Evolutionary conservation across 2,329 filamentous ascomycete genomes (phyloP).

Genomic region (Nothophaeocryptopus gaeumannii): DNA sequence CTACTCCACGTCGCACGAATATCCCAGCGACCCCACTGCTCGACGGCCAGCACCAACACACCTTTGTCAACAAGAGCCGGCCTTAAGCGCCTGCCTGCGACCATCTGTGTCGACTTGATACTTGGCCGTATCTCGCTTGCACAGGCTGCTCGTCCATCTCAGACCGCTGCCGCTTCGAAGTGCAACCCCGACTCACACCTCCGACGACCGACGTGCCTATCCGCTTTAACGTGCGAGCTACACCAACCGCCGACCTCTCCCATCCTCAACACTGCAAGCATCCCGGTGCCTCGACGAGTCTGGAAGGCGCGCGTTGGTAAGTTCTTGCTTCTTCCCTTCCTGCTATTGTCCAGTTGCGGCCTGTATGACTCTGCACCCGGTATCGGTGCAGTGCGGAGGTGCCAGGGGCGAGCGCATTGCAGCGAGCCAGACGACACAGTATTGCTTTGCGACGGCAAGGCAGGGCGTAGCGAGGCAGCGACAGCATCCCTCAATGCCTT

Average conservation of each 20-base stretch:
- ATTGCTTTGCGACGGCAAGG: background rate
- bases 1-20: conserved; percentile 20
- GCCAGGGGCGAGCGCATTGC: background rate
- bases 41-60: background rate
- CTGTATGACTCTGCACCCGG: conserved; percentile 10
- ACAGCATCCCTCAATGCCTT: conserved; percentile 13
- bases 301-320: conserved; percentile 7
- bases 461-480: conserved; percentile 10
- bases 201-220: conserved; percentile 3
- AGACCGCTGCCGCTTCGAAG: too few relatives aligned
- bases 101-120: too few relatives aligned
- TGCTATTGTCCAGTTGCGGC: conserved; percentile 4
- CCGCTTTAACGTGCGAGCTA: conserved; percentile 9
- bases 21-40: background rate
- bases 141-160: too few relatives aligned
- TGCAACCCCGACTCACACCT: background rate
- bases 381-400: conserved; percentile 1
- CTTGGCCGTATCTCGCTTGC: too few relatives aligned
- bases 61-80: conserved; percentile 3
- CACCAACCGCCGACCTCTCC: conserved; percentile 7
- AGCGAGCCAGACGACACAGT: conserved; percentile 3
- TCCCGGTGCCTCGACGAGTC: conserved; percentile 1
- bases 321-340: background rate
- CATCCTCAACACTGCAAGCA: conserved; percentile 6
- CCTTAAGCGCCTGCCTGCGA: background rate